Conservation (phyloP, 129 eudicot genomes). For the Ambrosia artemisiifolia region DNA sequence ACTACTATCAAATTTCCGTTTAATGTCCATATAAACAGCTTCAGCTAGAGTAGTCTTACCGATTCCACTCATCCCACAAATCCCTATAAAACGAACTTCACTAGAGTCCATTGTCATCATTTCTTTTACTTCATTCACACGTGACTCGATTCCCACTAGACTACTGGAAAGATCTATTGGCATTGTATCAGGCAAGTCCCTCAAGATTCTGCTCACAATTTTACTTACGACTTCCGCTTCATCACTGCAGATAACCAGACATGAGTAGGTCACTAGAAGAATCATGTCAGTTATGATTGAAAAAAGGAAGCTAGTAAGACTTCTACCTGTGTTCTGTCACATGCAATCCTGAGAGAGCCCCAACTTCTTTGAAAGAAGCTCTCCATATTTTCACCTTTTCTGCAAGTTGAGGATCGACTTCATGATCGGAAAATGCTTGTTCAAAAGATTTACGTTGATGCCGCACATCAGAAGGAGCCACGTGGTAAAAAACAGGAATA, state of each 20-base stretch:
- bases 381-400: background rate
- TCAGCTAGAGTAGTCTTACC: slow-evolving; percentile 23
- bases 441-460: background rate
- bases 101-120: background rate
- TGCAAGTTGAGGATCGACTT: background rate
- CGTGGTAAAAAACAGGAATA: background rate
- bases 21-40: background rate
- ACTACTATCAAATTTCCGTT: background rate
- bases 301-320: background rate
- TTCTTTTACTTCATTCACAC: background rate
- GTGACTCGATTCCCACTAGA: background rate
- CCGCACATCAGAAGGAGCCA: background rate
- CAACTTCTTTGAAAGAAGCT: background rate
- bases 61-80: slow-evolving; percentile 25
- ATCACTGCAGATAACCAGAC: background rate
- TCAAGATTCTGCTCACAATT: too few relatives aligned
- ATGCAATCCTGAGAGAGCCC: background rate
- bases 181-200: too few relatives aligned
- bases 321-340: background rate
- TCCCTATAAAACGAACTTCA: slow-evolving; percentile 15
- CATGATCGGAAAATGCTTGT: slow-evolving; percentile 1
- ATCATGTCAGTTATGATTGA: background rate
- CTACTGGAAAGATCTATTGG: background rate
- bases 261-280: background rate
- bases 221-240: too few relatives aligned